Evolutionary conservation across 148 eudicot genomes (phyloP), one percentile per base, ranked within the genome.

Genomic region (Nepenthes mirabilis): DNA sequence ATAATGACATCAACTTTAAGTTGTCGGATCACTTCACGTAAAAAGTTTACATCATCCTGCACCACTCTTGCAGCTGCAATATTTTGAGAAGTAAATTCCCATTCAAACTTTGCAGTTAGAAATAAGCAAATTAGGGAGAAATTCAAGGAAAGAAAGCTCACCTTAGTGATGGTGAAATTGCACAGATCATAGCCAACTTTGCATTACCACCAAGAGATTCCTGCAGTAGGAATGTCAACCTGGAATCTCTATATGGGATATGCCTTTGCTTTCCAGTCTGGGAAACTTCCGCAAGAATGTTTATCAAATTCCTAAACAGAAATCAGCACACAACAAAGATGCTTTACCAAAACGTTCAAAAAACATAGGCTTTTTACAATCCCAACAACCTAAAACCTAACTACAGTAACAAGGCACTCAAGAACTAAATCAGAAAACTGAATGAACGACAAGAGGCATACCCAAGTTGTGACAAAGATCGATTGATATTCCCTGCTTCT

Each of bases 181-280:
- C 93, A 71, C 97, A 89, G 55, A 89, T 82, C 97, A 89, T 86
- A 45, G 94, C 97, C 67, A 89, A 58, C 75, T 89, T 89, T 57
- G 97, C 97, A 75, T 89, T 89, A 57, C 97, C 97, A 50, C 98
- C 98, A 14, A 93, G 98, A 73, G 98, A 93, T 68, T 93, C 98
- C 79, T 93, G 98, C 63, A 93, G 73, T 73, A 93, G 76, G 68
- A 93, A 93, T 54, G 98, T 93, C 79, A 93, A 74, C 75, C 82
- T 86, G 48, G 98, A 93, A 74, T 93, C 96, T 77, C 98, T 77
- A 64, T 93, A 93, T 13, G 98, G 98, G 56, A 93, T 88, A 73
- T 93, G 98, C 75, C 98, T 80, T 34, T 86, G 88, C 65, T 93
- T 93, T 80, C 98, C 98, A 51, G 95, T 82, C 73, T 93, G 98